These are phyloP conservation scores for Xylariaceae sp. DNA, from an alignment of 2,329 filamentous ascomycete species.

Conservation along the genomic window DNA sequence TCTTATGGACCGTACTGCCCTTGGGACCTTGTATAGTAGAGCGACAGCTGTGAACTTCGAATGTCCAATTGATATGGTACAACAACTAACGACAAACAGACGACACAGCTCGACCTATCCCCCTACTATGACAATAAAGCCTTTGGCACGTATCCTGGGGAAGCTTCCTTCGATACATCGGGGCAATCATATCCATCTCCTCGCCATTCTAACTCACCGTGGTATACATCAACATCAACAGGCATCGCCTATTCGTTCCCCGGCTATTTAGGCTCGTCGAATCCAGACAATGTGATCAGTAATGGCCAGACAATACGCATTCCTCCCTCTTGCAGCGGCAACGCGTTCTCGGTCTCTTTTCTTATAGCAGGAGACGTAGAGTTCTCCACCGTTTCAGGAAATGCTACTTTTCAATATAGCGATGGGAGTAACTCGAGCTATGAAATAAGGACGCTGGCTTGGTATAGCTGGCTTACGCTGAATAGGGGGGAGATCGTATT, in stretches of 20 bases:
- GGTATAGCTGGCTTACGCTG: constrained; percentile 44
- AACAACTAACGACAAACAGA: constrained; percentile 17
- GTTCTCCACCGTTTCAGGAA: constrained; percentile 37
- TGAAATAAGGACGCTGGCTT: constrained; percentile 44
- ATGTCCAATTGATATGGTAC: no score
- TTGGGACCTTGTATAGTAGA: no score
- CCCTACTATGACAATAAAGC: constrained; percentile 46
- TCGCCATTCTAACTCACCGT: constrained; percentile 25
- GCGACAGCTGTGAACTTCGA: no score
- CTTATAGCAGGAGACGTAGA: constrained; percentile 42
- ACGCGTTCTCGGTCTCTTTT: constrained; percentile 43
- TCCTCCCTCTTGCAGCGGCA: constrained; percentile 12
- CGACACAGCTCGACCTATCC: constrained; percentile 32
- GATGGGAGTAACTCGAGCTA: constrained; percentile 39
- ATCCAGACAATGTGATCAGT: constrained; percentile 44
- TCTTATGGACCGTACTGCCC: no score
- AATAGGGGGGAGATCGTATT: constrained; percentile 45
- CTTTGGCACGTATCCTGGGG: constrained; percentile 43
- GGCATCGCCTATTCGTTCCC: constrained; percentile 43
- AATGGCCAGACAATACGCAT: constrained; percentile 38
- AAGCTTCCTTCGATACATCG: constrained; percentile 43
- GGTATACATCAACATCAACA: constrained; percentile 39
- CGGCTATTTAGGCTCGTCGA: constrained; percentile 36
- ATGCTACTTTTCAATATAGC: constrained; percentile 41
- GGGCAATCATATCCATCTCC: constrained; percentile 42